These are phyloP conservation scores for Quercus gilva DNA, from an alignment of 306 rosid genomes.

Conservation along the genomic window DNA sequence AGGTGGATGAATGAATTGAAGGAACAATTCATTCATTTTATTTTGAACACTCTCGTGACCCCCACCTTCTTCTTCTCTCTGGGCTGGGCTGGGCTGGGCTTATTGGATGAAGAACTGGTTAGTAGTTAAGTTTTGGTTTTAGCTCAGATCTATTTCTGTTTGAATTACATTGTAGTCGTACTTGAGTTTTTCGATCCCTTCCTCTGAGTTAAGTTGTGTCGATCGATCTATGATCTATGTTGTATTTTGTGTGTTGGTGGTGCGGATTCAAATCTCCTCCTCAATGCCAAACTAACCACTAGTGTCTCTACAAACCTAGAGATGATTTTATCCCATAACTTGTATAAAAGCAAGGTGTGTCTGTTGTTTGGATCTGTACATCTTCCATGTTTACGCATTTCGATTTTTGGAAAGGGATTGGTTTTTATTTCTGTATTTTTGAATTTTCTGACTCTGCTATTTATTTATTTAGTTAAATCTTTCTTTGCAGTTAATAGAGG, in stretches of 20 bases:
- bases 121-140: slow-evolving; percentile 12
- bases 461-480: too few species aligned
- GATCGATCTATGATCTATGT: not conserved
- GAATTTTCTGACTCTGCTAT: not conserved
- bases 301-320: not conserved
- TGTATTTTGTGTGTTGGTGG: not conserved
- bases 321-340: not conserved
- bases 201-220: not conserved
- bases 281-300: slow-evolving; percentile 20
- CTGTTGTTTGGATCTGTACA: slow-evolving; percentile 8
- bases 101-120: slow-evolving; percentile 18
- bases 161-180: slow-evolving; percentile 8
- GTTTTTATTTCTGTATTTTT: slow-evolving; percentile 8
- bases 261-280: not conserved
- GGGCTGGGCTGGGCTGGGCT: not conserved
- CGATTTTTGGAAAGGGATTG: not conserved
- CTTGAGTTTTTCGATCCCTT: not conserved
- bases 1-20: not conserved
- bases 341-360: not conserved
- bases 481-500: slow-evolving; percentile 15
- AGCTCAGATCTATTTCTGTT: slow-evolving; percentile 15
- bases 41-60: slow-evolving; percentile 52
- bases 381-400: slow-evolving; percentile 18
- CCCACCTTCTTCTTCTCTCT: slow-evolving; percentile 19
- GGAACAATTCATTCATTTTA: not conserved